Evolutionary conservation across 75 land plant genomes (phyloP), one percentile per base, ranked within the genome.

Genomic region (Selaginella tamariscina): DNA sequence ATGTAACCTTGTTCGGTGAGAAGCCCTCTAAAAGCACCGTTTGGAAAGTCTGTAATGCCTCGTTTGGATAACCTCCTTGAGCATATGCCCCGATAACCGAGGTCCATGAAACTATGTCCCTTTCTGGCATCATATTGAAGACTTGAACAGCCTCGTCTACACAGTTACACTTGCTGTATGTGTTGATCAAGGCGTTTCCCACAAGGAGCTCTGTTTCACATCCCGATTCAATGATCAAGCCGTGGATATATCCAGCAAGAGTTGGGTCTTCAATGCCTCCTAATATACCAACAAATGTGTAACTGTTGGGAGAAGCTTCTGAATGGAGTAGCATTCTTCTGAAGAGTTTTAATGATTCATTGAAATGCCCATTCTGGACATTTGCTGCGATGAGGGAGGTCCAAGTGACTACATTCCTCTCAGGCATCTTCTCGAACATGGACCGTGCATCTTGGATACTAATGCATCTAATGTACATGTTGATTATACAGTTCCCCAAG

Each of bases 361-460:
- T n/a, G 23, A 23, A 21, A 59, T 5, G 18, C n/a, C 62, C 62
- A 59, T n/a, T 8, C 62, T 59, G 62, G 26, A n/a, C 62, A 27
- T 59, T 23, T 59, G 27, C 62, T 5, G 62, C 5, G 26, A 59
- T 59, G 5, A 59, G 8, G 8, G 62, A 8, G 62, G 62, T 59
- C 62, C 62, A 59, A 5, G 62, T 9, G 26, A 59, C 62, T 8
- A 59, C 62, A n/a, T 59, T 26, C 21, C 62, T 59, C 8, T 21
- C 23, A 2, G 5, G 18, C 62, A 59, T 23, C n/a, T 59, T 59
- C 23, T 5, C 2, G 26, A 59, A 59, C 9, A 59, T 26, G n/a
- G 21, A 8, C n/a, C n/a, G 21, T 5, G 62, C 62, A 8, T 26
- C 24, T 23, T 59, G n/a, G 8, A 59, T 5, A 23, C 26, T 26